These are phyloP conservation scores for Wickerhamiella kazuoi DNA, from an alignment of 805 yeast genomes.

Conservation along the genomic window DNA sequence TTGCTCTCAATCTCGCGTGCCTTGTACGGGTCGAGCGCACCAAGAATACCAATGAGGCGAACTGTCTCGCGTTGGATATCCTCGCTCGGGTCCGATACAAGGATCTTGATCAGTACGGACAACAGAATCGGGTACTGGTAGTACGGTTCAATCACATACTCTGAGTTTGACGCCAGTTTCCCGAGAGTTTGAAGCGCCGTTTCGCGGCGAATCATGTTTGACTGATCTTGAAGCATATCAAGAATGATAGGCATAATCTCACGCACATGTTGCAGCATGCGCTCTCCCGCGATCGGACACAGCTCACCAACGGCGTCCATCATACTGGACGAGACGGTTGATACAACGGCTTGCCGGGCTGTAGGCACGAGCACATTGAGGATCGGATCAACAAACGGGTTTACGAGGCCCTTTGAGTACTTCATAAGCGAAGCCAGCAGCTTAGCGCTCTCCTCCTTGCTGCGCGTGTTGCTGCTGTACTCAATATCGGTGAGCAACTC, in stretches of 20 bases:
- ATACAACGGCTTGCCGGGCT: slow-evolving; percentile 47
- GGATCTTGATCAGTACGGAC: slow-evolving; percentile 61
- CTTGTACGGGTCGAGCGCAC: slow-evolving; percentile 93
- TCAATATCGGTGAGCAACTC: slow-evolving; percentile 75
- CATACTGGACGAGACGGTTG: slow-evolving; percentile 69
- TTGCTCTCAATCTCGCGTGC: slow-evolving; percentile 77
- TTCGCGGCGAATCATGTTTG: slow-evolving; percentile 71
- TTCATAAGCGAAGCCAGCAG: slow-evolving; percentile 55
- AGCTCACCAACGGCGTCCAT: slow-evolving; percentile 79
- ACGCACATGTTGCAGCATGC: slow-evolving; percentile 50
- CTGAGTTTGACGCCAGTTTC: slow-evolving; percentile 75
- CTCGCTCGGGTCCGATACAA: slow-evolving; percentile 58
- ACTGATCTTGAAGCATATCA: slow-evolving; percentile 81
- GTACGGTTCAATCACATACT: slow-evolving; percentile 87
- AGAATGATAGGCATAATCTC: slow-evolving; percentile 74
- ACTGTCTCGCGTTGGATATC: slow-evolving; percentile 75
- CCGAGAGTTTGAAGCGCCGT: slow-evolving; percentile 81
- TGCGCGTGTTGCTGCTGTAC: slow-evolving; percentile 55
- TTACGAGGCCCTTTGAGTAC: slow-evolving; percentile 64
- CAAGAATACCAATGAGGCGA: slow-evolving; percentile 73
- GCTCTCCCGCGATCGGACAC: slow-evolving; percentile 76
- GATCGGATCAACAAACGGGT: slow-evolving; percentile 85
- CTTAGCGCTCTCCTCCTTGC: slow-evolving; percentile 74
- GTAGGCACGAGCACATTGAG: slow-evolving; percentile 66
- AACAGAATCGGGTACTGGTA: slow-evolving; percentile 80